These are phyloP conservation scores for Eimeria brunetti DNA, from an alignment of 169 alveolate species.

Conservation along the genomic window DNA sequence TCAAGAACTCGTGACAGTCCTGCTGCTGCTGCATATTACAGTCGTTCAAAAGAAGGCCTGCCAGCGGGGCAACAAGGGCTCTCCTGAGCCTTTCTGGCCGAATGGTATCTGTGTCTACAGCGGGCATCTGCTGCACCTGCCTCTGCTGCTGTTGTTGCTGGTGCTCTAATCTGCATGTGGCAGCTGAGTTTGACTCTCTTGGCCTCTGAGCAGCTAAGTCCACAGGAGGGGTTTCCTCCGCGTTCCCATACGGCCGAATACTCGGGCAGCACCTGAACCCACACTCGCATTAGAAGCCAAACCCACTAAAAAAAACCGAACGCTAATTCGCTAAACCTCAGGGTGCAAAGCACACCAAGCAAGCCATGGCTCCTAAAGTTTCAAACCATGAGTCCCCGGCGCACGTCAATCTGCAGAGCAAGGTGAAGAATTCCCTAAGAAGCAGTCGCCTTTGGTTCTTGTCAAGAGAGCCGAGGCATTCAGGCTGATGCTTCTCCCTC, in stretches of 20 bases:
- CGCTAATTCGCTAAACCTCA: not conserved
- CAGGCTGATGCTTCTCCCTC: constrained; percentile 63
- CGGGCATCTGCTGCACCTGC: not conserved
- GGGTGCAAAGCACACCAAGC: not conserved
- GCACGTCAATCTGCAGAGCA: constrained; percentile 70
- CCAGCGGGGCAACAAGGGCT: constrained; percentile 67
- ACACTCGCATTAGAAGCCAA: not conserved
- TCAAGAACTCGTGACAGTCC: constrained; percentile 61
- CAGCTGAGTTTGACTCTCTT: constrained; percentile 33
- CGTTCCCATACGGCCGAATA: constrained; percentile 24
- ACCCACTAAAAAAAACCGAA: not conserved
- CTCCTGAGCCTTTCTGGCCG: constrained; percentile 64
- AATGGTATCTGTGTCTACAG: not conserved
- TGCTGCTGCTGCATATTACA: constrained; percentile 68
- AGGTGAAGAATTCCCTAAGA: constrained; percentile 55
- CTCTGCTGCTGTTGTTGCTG: constrained; percentile 3
- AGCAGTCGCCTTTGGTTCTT: constrained; percentile 49
- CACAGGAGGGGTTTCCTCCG: not conserved
- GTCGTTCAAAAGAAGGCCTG: constrained; percentile 56
- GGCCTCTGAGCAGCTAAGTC: constrained; percentile 55
- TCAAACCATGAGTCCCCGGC: not conserved
- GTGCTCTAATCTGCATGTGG: constrained; percentile 18
- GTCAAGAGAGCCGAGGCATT: constrained; percentile 43
- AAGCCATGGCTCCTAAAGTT: not conserved
- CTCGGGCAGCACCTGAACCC: constrained; percentile 64